Conservation (phyloP, 2,329 filamentous ascomycete species). For the Colletotrichum sp. region DNA sequence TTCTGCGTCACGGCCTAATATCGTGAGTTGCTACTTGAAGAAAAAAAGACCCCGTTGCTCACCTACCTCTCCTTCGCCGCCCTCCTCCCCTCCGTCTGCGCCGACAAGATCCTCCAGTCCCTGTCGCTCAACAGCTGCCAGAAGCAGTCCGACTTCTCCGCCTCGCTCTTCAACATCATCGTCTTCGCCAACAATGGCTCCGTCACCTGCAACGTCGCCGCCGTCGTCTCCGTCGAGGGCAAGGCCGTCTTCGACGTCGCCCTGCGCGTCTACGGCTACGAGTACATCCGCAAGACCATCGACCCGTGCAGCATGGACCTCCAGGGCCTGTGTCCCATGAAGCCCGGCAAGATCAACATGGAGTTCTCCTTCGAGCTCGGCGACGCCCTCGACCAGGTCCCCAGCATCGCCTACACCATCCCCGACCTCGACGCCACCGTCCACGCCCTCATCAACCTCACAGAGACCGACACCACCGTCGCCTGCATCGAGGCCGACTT, state of each 20-base stretch:
- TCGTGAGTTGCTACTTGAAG: background rate
- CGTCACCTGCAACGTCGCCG: slow-evolving; percentile 76
- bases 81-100: slow-evolving; percentile 54
- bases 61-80: slow-evolving; percentile 50
- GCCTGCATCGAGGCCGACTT: slow-evolving; percentile 89
- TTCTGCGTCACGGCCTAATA: background rate
- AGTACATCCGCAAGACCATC: slow-evolving; percentile 69
- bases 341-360: slow-evolving; percentile 79
- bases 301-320: slow-evolving; percentile 78
- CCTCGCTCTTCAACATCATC: slow-evolving; percentile 85
- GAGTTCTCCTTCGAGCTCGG: slow-evolving; percentile 34
- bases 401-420: slow-evolving; percentile 82
- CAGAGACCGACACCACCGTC: slow-evolving; percentile 64
- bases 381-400: slow-evolving; percentile 59
- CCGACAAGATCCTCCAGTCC: slow-evolving; percentile 75
- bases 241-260: slow-evolving; percentile 80
- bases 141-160: slow-evolving; percentile 83
- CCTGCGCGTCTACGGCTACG: slow-evolving; percentile 83
- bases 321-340: slow-evolving; percentile 88
- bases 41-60: slow-evolving; percentile 30
- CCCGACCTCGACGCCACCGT: slow-evolving; percentile 91
- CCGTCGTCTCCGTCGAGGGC: slow-evolving; percentile 82
- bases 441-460: slow-evolving; percentile 79
- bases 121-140: slow-evolving; percentile 86
- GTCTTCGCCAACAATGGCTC: slow-evolving; percentile 79